phyloP scores from a whole-genome alignment of 768 basidiomycete species.

The Lanmaoa rubissima region DNA sequence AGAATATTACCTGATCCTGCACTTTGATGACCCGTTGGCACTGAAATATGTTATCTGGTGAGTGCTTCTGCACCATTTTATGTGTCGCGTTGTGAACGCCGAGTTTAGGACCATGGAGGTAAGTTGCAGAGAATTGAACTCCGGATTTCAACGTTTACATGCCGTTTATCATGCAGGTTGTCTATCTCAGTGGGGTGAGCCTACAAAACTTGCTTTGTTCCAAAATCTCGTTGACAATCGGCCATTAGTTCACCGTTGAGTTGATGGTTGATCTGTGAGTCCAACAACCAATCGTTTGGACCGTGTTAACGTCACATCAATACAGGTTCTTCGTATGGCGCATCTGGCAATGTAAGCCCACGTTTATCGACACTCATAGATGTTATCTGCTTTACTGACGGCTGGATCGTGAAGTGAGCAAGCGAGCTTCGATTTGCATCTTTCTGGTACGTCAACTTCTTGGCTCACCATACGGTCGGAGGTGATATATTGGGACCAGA shows the following conservation, averaged over 20 bases:
- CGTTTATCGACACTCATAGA: neutral
- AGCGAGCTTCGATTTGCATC: constrained; percentile 7
- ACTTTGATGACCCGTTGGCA: constrained; percentile 2
- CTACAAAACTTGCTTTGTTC: neutral
- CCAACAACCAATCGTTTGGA: neutral
- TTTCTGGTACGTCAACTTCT: constrained; percentile 8
- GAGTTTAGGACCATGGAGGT: constrained; percentile 11
- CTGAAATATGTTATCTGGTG: constrained; percentile 14
- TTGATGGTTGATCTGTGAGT: constrained; percentile 6
- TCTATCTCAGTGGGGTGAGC: constrained; percentile 11
- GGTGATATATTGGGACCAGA: neutral
- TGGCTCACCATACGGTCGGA: neutral
- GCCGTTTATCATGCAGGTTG: neutral
- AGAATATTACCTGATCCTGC: constrained; percentile 15
- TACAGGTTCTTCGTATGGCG: constrained; percentile 21
- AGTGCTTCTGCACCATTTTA: neutral
- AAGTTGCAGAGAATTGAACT: neutral
- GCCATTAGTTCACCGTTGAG: neutral
- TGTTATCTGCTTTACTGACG: neutral
- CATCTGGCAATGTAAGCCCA: constrained; percentile 15
- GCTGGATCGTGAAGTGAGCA: constrained; percentile 6
- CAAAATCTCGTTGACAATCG: neutral
- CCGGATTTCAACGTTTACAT: neutral
- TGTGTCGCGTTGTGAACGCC: neutral
- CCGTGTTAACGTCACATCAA: neutral